A percentile compares a stretch with the other conserved stretches of the same genome.
phyloP scores from a whole-genome alignment of 208 protist genomes.

The Leishmania amazonensis region DNA sequence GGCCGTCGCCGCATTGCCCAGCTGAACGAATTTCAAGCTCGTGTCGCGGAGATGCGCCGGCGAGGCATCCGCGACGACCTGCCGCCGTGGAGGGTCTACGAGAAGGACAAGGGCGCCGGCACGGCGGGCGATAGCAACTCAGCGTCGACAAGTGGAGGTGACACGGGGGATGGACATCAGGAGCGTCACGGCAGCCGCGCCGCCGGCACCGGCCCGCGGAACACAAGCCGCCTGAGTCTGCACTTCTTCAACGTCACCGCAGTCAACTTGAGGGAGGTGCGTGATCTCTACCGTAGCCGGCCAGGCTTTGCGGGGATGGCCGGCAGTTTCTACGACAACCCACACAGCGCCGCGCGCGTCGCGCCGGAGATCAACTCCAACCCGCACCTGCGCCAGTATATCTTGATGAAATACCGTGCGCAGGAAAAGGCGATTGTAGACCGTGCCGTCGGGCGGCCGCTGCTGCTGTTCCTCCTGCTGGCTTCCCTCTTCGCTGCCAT shows the following conservation, averaged over 20 bases:
- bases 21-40: conserved; percentile 11
- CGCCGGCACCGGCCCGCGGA: background rate
- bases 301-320: conserved; percentile 50
- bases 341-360: conserved; percentile 24
- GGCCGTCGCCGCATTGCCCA: conserved; percentile 23
- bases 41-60: conserved; percentile 21
- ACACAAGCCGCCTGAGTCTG: conserved; percentile 3
- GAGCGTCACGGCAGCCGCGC: background rate
- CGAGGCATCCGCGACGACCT: conserved; percentile 23
- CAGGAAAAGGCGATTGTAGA: conserved; percentile 46
- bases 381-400: conserved; percentile 38
- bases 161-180: background rate
- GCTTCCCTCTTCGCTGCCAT: conserved; percentile 6
- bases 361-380: conserved; percentile 29
- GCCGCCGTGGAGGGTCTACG: conserved; percentile 25
- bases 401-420: conserved; percentile 45
- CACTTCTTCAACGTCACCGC: conserved; percentile 23
- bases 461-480: conserved; percentile 30
- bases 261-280: conserved; percentile 22
- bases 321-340: conserved; percentile 46
- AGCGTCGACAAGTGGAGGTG: background rate
- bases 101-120: background rate
- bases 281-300: conserved; percentile 25
- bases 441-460: conserved; percentile 23
- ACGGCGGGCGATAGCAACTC: background rate